phyloP scores from a whole-genome alignment of 73 alveolate species.

The Tetrahymena malaccensis region DNA sequence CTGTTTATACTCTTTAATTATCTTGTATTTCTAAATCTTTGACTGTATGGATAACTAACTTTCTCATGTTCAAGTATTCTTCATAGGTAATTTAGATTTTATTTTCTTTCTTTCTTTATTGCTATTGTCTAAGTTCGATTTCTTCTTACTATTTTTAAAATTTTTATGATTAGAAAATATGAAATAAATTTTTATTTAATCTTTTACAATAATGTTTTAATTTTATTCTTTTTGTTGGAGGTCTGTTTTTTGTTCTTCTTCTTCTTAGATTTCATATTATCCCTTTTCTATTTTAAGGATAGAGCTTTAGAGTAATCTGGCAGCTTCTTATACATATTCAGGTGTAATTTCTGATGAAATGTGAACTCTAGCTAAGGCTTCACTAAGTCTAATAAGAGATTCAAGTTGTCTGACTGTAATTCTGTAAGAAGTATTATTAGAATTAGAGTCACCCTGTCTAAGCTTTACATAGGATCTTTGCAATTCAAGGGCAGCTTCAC shows the following conservation, averaged over 20 bases:
- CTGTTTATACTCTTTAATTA: neutral
- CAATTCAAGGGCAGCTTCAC: conserved; percentile 81
- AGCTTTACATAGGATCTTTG: conserved; percentile 76
- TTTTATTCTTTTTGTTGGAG: neutral
- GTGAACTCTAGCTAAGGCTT: conserved; percentile 92
- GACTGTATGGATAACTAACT: neutral
- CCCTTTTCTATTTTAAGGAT: conserved; percentile 65
- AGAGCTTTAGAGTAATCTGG: conserved; percentile 71
- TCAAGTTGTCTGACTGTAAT: conserved; percentile 98
- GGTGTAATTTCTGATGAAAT: conserved; percentile 65
- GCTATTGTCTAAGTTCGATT: neutral
- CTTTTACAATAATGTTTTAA: neutral
- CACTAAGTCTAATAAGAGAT: conserved; percentile 88
- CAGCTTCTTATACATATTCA: conserved; percentile 84
- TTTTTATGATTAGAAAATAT: neutral
- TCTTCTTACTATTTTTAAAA: neutral
- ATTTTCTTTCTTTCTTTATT: neutral
- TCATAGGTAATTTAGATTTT: neutral
- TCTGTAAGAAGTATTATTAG: conserved; percentile 81
- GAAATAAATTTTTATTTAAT: neutral
- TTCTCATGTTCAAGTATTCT: neutral
- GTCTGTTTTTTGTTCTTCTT: neutral
- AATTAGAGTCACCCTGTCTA: conserved; percentile 75
- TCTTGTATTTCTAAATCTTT: neutral
- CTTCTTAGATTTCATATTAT: neutral